phyloP scores from a whole-genome alignment of 768 basidiomycete species.

The Coprinopsis strossmayeri region DNA sequence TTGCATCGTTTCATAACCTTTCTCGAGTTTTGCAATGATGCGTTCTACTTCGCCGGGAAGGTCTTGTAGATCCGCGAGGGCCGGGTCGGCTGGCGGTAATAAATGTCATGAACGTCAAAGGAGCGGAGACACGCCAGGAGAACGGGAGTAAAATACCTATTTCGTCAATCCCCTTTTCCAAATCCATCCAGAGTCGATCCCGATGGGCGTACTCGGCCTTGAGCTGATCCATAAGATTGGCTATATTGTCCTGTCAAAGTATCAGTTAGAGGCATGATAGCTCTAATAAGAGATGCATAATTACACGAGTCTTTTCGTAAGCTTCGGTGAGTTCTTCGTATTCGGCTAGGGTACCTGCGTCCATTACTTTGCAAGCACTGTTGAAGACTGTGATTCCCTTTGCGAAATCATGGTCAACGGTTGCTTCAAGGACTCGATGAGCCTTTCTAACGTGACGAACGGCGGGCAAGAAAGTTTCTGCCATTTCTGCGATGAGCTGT shows the following conservation, averaged over 20 bases:
- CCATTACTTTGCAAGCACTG: conserved; percentile 46
- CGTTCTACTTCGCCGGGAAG: conserved; percentile 49
- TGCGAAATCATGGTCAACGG: conserved; percentile 30
- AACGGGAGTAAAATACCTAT: conserved; percentile 31
- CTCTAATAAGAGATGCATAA: conserved; percentile 7
- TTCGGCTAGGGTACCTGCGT: conserved; percentile 36
- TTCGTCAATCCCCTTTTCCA: conserved; percentile 36
- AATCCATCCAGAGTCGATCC: conserved; percentile 43
- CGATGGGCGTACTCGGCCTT: conserved; percentile 41
- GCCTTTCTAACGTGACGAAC: conserved; percentile 41
- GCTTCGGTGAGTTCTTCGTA: conserved; percentile 34
- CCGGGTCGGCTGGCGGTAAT: conserved; percentile 33
- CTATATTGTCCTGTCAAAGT: conserved; percentile 33
- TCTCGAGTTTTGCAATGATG: conserved; percentile 45
- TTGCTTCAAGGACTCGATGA: conserved; percentile 29
- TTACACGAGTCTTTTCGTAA: conserved; percentile 38
- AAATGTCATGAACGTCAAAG: conserved; percentile 10
- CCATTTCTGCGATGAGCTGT: conserved; percentile 33
- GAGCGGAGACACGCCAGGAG: neutral
- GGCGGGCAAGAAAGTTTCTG: conserved; percentile 35
- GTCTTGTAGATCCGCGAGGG: conserved; percentile 32
- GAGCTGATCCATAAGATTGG: conserved; percentile 36
- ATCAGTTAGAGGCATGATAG: conserved; percentile 9
- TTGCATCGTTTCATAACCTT: conserved; percentile 39
- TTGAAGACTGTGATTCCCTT: conserved; percentile 48